Conservation (phyloP, 768 basidiomycete species). For the Boletus sp. region DNA sequence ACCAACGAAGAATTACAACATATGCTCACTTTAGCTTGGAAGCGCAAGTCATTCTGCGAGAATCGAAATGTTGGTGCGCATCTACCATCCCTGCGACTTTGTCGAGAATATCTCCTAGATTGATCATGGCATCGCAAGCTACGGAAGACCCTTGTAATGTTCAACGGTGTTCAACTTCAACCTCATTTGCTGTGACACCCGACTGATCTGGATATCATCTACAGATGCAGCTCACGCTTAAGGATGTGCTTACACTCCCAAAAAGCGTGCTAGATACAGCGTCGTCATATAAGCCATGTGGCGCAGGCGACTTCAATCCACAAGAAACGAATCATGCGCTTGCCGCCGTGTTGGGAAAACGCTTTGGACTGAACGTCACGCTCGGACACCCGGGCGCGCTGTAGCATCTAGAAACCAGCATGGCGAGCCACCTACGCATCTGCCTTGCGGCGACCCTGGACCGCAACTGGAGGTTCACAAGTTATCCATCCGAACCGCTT, state of each 20-base stretch:
- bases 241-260: neutral
- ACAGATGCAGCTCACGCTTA: neutral
- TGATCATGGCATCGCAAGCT: neutral
- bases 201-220: neutral
- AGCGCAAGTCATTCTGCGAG: too few relatives aligned
- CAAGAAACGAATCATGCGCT: neutral
- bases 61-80: too few relatives aligned
- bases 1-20: too few relatives aligned
- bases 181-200: neutral
- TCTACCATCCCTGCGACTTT: too few relatives aligned
- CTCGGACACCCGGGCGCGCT: neutral
- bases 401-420: neutral
- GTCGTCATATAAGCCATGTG: neutral
- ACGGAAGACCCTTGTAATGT: constrained; percentile 1
- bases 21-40: too few relatives aligned
- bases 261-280: neutral
- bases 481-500: constrained; percentile 9
- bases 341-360: neutral
- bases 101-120: neutral
- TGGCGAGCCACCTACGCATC: constrained; percentile 12
- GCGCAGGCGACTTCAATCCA: neutral
- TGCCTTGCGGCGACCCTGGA: constrained; percentile 1
- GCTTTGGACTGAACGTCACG: neutral
- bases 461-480: constrained; percentile 5
- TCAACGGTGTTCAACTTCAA: too few relatives aligned